Conservation (phyloP, 2,329 filamentous ascomycete genomes). For the Venturia asperata region DNA sequence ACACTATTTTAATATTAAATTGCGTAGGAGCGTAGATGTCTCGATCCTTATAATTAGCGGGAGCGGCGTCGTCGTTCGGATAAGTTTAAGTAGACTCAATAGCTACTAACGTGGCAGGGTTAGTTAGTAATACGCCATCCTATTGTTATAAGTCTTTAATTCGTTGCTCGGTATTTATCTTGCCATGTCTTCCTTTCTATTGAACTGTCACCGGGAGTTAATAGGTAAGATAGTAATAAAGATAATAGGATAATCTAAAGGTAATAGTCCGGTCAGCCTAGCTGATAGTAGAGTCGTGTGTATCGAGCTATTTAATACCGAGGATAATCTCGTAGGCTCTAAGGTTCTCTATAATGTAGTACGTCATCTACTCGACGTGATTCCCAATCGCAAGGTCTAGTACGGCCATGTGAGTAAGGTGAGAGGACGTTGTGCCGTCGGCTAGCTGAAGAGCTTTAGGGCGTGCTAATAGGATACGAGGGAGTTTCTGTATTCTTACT, state of each 20-base stretch:
- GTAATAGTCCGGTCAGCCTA: background rate
- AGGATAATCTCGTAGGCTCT: background rate
- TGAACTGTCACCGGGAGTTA: background rate
- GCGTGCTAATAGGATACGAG: background rate
- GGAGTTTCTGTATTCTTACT: no score
- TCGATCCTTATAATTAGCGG: background rate
- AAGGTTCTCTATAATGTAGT: background rate
- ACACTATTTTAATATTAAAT: background rate
- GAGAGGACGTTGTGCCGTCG: background rate
- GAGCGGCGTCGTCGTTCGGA: no score
- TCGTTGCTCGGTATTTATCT: background rate
- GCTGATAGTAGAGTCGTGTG: background rate
- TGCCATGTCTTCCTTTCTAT: background rate
- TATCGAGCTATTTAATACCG: background rate
- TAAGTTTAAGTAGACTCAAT: no score
- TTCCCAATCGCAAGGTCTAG: background rate
- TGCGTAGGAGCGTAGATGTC: background rate
- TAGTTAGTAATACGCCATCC: no score
- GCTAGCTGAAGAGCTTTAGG: background rate
- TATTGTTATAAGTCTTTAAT: background rate
- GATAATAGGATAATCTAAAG: background rate
- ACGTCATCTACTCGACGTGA: background rate
- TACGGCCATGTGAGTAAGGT: background rate
- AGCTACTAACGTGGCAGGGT: no score
- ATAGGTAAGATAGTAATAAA: background rate